Percentiles rank a stretch among this genome's conserved stretches.
Evolutionary conservation across 2,329 filamentous ascomycete genomes (phyloP).

Genomic region (Calycina herbarum): DNA sequence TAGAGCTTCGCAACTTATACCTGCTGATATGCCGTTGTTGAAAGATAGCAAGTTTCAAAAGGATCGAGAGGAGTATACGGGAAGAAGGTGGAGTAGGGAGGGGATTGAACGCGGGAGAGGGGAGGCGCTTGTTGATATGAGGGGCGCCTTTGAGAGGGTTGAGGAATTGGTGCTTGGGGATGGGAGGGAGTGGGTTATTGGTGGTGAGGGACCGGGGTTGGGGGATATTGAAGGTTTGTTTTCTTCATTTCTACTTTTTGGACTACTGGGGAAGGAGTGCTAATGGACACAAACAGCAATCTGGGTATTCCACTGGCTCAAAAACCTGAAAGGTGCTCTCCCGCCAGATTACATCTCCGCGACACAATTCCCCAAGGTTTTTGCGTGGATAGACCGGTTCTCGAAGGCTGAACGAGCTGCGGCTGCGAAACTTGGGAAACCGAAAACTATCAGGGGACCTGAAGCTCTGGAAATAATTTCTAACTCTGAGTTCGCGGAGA

Average conservation of each 20-base stretch:
- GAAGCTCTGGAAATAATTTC: slow-evolving; percentile 53
- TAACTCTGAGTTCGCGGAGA: slow-evolving; percentile 47
- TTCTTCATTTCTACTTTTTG: neutral
- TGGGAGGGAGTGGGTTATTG: slow-evolving; percentile 64
- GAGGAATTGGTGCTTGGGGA: slow-evolving; percentile 65
- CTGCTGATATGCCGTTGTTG: slow-evolving; percentile 52
- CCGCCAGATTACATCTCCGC: slow-evolving; percentile 52
- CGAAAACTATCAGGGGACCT: slow-evolving; percentile 50
- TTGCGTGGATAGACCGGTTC: slow-evolving; percentile 66
- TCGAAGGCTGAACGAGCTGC: slow-evolving; percentile 47
- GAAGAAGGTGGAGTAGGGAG: slow-evolving; percentile 43
- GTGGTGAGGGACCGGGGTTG: slow-evolving; percentile 52
- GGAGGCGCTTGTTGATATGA: slow-evolving; percentile 57
- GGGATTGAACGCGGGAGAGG: slow-evolving; percentile 46
- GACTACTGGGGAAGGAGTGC: neutral
- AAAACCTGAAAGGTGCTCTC: slow-evolving; percentile 54
- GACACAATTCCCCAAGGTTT: slow-evolving; percentile 57
- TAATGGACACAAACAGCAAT: slow-evolving; percentile 42
- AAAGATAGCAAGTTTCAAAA: slow-evolving; percentile 58
- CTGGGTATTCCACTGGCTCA: slow-evolving; percentile 69
- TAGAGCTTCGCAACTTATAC: slow-evolving; percentile 55
- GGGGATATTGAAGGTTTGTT: slow-evolving; percentile 64
- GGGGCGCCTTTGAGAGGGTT: slow-evolving; percentile 54
- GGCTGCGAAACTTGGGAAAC: slow-evolving; percentile 40
- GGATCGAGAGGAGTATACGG: slow-evolving; percentile 53